A percentile compares a stretch with the other conserved stretches of the same genome.
These are phyloP conservation scores for Nissolia schottii DNA, from an alignment of 306 rosid genomes.

Conservation along the genomic window DNA sequence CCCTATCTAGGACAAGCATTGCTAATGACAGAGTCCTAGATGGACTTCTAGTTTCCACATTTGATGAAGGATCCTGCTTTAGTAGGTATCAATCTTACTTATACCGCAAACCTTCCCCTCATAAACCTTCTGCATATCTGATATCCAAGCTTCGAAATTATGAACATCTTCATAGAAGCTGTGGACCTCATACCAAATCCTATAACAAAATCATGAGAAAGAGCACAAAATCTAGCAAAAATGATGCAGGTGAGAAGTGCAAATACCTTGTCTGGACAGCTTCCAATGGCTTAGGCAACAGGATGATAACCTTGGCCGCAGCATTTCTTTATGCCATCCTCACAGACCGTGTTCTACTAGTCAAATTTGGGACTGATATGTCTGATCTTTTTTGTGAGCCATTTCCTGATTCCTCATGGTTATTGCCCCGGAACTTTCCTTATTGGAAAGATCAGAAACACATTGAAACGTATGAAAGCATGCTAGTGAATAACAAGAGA, in stretches of 20 bases:
- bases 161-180: slow-evolving; percentile 58
- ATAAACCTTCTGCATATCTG: slow-evolving; percentile 58
- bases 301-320: slow-evolving; percentile 60
- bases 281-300: slow-evolving; percentile 73
- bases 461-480: slow-evolving; percentile 45
- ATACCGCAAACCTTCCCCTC: slow-evolving; percentile 46
- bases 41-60: slow-evolving; percentile 55
- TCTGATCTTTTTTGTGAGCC: slow-evolving; percentile 69
- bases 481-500: slow-evolving; percentile 31
- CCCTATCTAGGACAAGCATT: not conserved
- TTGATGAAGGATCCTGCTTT: slow-evolving; percentile 51
- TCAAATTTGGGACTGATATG: slow-evolving; percentile 66
- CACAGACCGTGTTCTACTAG: slow-evolving; percentile 66
- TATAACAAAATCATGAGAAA: slow-evolving; percentile 42
- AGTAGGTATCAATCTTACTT: slow-evolving; percentile 59
- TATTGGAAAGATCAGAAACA: slow-evolving; percentile 38
- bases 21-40: slow-evolving; percentile 36
- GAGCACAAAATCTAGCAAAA: slow-evolving; percentile 27
- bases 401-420: slow-evolving; percentile 61
- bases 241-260: slow-evolving; percentile 30
- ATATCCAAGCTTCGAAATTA: slow-evolving; percentile 61
- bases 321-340: slow-evolving; percentile 72
- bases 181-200: slow-evolving; percentile 62
- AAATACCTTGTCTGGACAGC: slow-evolving; percentile 62
- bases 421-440: slow-evolving; percentile 49